A percentile compares a stretch with the other conserved stretches of the same genome.
Evolutionary conservation across 495 filamentous ascomycete genomes (phyloP).

Genomic region (Massariosphaeria phaeospora): DNA sequence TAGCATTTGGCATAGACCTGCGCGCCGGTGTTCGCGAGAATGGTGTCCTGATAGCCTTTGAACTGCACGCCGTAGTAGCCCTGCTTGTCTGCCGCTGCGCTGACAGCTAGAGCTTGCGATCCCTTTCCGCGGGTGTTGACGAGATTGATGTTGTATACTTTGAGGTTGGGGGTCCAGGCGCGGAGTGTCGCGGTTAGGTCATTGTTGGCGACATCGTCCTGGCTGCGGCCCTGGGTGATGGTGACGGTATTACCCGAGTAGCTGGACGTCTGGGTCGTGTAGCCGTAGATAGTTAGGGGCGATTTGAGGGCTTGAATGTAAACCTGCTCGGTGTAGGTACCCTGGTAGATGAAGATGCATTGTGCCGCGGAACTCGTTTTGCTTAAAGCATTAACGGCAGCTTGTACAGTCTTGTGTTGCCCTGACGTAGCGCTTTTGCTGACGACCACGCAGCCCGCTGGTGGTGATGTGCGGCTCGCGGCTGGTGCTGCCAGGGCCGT

Average conservation of each 20-base stretch:
- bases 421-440: slow-evolving; percentile 38
- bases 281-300: slow-evolving; percentile 55
- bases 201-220: slow-evolving; percentile 41
- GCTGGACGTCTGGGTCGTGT: slow-evolving; percentile 52
- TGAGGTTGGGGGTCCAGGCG: slow-evolving; percentile 48
- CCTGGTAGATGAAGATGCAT: slow-evolving; percentile 57
- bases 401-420: slow-evolving; percentile 48
- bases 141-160: slow-evolving; percentile 61
- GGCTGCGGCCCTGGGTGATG: slow-evolving; percentile 47
- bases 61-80: slow-evolving; percentile 58
- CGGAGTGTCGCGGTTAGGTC: slow-evolving; percentile 51
- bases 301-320: slow-evolving; percentile 30
- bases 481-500: slow-evolving; percentile 17
- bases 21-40: slow-evolving; percentile 54
- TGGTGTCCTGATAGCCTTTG: slow-evolving; percentile 58
- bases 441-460: slow-evolving; percentile 50
- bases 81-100: slow-evolving; percentile 48
- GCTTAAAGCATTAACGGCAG: slow-evolving; percentile 48
- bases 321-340: slow-evolving; percentile 43
- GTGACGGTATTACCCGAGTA: slow-evolving; percentile 58
- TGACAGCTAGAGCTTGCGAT: slow-evolving; percentile 56
- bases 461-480: slow-evolving; percentile 46
- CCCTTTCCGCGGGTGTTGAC: slow-evolving; percentile 52
- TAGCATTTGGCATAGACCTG: slow-evolving; percentile 54
- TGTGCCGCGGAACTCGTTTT: slow-evolving; percentile 43